Conservation (phyloP, 208 protist species). For the Trypanosoma scelopori region DNA sequence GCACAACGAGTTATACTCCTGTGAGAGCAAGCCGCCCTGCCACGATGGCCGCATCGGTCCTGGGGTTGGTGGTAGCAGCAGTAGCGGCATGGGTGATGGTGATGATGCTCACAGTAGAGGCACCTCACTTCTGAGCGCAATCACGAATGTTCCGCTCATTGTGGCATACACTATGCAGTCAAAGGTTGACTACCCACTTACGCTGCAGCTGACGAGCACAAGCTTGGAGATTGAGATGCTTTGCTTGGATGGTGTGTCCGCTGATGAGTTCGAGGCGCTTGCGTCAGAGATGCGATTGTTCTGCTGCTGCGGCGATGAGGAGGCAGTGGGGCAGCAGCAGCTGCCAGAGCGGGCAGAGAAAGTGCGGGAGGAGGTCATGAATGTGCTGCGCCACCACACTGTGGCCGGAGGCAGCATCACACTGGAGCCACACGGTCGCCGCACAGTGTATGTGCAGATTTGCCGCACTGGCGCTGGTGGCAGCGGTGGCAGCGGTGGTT, state of each 20-base stretch:
- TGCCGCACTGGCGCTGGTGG: conserved; percentile 35
- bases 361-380: conserved; percentile 42
- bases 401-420: conserved; percentile 34
- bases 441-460: conserved; percentile 67
- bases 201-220: conserved; percentile 54
- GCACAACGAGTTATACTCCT: conserved; percentile 84
- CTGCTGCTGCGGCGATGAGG: conserved; percentile 44
- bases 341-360: conserved; percentile 35
- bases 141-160: conserved; percentile 76
- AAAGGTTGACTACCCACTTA: conserved; percentile 52
- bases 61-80: background rate
- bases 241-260: conserved; percentile 32
- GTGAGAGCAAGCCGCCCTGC: conserved; percentile 40
- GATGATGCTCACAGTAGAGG: conserved; percentile 5
- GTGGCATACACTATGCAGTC: conserved; percentile 68
- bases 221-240: conserved; percentile 70
- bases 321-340: conserved; percentile 14
- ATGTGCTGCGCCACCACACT: conserved; percentile 34
- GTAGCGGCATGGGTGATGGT: background rate
- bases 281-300: conserved; percentile 46
- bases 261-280: conserved; percentile 35
- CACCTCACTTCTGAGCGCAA: conserved; percentile 38
- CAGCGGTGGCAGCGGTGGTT: no score
- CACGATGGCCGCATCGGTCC: conserved; percentile 4
- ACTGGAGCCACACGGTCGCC: conserved; percentile 39